Base-by-base conservation (phyloP, 345 rosid genomes). In the Salix koriyanagi region DNA sequence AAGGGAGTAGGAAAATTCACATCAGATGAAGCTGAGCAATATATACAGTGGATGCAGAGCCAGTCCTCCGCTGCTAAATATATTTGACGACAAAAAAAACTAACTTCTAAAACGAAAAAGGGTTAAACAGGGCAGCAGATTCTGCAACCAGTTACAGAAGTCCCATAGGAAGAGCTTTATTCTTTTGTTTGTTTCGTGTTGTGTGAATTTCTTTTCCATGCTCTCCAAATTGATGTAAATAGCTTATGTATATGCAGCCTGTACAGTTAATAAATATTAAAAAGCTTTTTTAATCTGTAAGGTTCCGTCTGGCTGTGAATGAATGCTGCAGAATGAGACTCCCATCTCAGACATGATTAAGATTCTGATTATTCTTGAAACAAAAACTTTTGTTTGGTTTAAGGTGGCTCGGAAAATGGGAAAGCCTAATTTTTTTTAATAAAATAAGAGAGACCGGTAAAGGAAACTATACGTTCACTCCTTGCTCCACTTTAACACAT, bases 1-100 rank as follows among this genome's bases (percentile, higher is more conserved):
- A 70, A 74, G 36, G 32, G 37, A 61, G 76, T 21, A 61, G 67
- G 80, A 74, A 70, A 75, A 75, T 72, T 30, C 75, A 73, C 46
- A 46, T 58, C 4, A 76, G 75, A 15, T 73, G 71, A 79, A 54
- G 42, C 18, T 44, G 9, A 6, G 2, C 28, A 34, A 3, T 13
- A 30, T 42, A 2, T 56, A 16, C 16, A 37, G n/a, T 23, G 21
- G 50, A 8, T 32, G 15, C 39, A 8, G 64, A 23, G 67, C 13
- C 23, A 15, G 19, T 23, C 3, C 18, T 58, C 19, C 42, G 3
- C 14, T 16, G 26, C 3, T 36, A 19, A 75, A 39, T 48, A 28
- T 60, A 32, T 37, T 19, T n/a, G 30, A 64, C 41, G 7, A 41
- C 39, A 36, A 16, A 64, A 5, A 14, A 67, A 28, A 65, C 23